A percentile compares a stretch with the other conserved stretches of the same genome.
These are phyloP conservation scores for Saccharomycopsis sp. DNA, from an alignment of 805 yeast species.

Conservation along the genomic window DNA sequence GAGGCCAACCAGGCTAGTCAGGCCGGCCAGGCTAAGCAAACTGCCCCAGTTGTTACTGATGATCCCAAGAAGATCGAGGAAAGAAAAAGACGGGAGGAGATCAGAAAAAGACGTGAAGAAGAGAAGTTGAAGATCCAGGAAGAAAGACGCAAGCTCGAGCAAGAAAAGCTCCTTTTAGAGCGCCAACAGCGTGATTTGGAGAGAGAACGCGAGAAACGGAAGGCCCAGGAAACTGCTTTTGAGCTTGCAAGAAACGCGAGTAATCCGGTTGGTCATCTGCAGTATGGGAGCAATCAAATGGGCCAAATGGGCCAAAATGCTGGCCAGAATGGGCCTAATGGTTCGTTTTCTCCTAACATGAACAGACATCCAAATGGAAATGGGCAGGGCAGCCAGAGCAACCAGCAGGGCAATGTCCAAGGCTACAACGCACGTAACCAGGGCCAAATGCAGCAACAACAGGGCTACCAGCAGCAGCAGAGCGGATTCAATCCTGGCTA, in stretches of 20 bases:
- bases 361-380: too few species aligned
- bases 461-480: constrained; percentile 2
- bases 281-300: neutral
- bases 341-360: neutral
- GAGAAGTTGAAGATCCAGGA: constrained; percentile 2
- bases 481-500: constrained; percentile 10
- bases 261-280: too few species aligned
- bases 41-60: neutral
- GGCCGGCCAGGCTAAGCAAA: neutral
- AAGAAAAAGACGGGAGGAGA: constrained; percentile 9
- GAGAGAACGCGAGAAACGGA: constrained; percentile 1
- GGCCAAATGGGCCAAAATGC: neutral
- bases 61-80: neutral
- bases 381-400: too few species aligned
- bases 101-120: constrained; percentile 6
- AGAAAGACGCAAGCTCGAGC: constrained; percentile 15
- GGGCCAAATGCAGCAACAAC: neutral
- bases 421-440: neutral
- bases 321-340: too few species aligned
- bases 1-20: neutral
- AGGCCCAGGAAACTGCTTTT: neutral
- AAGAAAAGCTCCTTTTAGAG: constrained; percentile 16
- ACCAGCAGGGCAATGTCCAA: constrained; percentile 15
- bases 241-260: constrained; percentile 1
- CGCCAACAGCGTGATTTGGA: constrained; percentile 15